These are phyloP conservation scores for Colletotrichum destructivum DNA, from an alignment of 2,329 filamentous ascomycete genomes.

Conservation along the genomic window DNA sequence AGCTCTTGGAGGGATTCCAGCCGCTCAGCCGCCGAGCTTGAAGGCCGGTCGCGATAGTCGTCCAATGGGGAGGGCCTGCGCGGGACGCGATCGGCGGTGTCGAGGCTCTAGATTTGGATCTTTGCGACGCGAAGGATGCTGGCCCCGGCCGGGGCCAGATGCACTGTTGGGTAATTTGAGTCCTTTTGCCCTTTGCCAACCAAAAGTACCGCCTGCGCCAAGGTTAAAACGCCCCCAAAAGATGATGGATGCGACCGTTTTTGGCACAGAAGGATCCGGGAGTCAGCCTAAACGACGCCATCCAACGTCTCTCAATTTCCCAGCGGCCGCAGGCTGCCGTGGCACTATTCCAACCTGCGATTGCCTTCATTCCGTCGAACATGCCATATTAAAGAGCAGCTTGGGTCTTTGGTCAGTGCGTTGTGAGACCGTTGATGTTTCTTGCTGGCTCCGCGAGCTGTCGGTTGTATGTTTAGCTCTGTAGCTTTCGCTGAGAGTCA, in stretches of 20 bases:
- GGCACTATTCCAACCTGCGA: too few relatives aligned
- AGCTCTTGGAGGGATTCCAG: neutral
- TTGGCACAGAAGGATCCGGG: neutral
- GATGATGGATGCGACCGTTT: neutral
- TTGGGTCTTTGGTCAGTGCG: neutral
- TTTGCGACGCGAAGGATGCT: constrained; percentile 28
- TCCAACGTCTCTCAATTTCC: neutral
- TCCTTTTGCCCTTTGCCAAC: neutral
- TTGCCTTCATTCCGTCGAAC: neutral
- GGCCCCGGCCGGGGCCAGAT: constrained; percentile 8
- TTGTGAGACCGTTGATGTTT: too few relatives aligned
- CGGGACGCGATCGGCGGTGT: constrained; percentile 16
- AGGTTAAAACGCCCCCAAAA: neutral
- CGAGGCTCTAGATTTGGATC: neutral
- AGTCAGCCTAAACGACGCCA: constrained; percentile 11
- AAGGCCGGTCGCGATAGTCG: neutral
- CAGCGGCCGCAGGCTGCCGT: neutral
- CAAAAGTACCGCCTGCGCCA: neutral
- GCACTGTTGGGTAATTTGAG: constrained; percentile 13
- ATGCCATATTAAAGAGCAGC: neutral
- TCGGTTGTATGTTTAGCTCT: too few relatives aligned
- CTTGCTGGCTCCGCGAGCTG: too few relatives aligned
- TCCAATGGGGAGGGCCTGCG: constrained; percentile 16
- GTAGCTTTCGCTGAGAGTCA: too few relatives aligned
- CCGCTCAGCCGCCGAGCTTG: constrained; percentile 22